Evolutionary conservation across 331 rosid species (phyloP).

Genomic region (Quercus lobata): DNA sequence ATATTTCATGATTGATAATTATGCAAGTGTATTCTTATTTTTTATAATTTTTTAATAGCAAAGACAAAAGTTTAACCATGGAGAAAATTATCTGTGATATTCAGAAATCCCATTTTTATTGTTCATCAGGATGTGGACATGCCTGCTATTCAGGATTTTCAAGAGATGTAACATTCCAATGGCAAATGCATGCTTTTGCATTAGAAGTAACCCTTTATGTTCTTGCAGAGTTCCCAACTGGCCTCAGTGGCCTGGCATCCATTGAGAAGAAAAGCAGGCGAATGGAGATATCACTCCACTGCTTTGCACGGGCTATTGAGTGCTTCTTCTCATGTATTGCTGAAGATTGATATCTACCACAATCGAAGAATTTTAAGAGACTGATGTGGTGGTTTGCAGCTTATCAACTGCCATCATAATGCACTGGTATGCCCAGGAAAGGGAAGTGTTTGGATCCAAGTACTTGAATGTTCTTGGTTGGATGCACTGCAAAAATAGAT

Average conservation of each 20-base stretch:
- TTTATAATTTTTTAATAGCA: no score
- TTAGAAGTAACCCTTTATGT: constrained; percentile 16
- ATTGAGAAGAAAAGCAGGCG: no score
- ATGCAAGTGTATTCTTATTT: neutral
- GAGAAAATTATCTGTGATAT: neutral
- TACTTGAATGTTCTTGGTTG: no score
- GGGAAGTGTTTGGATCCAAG: no score
- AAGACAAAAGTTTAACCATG: neutral
- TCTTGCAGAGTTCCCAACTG: constrained; percentile 28
- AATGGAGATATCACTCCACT: no score
- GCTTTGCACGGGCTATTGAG: constrained; percentile 24
- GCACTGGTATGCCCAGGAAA: no score
- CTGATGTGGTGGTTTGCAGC: no score
- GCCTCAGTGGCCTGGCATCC: no score
- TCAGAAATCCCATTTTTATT: neutral
- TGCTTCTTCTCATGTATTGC: no score
- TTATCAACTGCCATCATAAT: no score
- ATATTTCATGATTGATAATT: neutral
- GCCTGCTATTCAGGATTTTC: constrained; percentile 65
- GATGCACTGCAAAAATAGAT: constrained; percentile 64
- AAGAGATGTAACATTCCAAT: constrained; percentile 72
- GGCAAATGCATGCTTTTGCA: constrained; percentile 25
- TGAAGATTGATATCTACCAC: no score
- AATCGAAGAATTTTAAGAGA: no score
- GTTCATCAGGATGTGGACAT: constrained; percentile 98